A percentile compares a stretch with the other conserved stretches of the same genome.
Evolutionary conservation across 2,329 filamentous ascomycete species (phyloP).

Genomic region (Biscogniauxia marginata): DNA sequence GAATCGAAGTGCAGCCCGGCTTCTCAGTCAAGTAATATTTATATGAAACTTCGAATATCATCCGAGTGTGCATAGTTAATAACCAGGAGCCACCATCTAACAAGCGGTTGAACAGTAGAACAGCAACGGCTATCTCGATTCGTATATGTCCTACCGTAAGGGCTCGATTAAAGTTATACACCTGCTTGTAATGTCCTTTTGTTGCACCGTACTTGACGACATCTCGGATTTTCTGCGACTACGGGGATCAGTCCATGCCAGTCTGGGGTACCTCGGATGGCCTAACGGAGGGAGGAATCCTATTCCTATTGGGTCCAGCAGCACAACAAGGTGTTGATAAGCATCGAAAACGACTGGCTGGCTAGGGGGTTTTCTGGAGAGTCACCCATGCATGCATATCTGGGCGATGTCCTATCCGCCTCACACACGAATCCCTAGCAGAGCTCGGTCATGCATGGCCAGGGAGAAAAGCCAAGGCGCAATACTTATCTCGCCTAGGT

Average conservation of each 20-base stretch:
- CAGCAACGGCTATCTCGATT: background rate
- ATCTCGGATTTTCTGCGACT: background rate
- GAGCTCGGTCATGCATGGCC: background rate
- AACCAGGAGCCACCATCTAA: background rate
- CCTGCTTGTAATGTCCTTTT: background rate
- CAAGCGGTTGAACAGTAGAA: background rate
- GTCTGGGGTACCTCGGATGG: slow-evolving; percentile 17
- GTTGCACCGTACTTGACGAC: background rate
- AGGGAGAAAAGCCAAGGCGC: background rate
- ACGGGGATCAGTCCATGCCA: slow-evolving; percentile 6
- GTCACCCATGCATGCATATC: background rate
- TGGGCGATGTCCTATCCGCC: background rate
- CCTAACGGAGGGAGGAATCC: slow-evolving; percentile 7
- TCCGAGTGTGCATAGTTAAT: too few species aligned
- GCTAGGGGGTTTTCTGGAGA: slow-evolving; percentile 5
- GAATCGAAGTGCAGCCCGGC: background rate
- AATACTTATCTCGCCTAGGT: background rate
- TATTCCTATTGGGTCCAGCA: slow-evolving; percentile 7
- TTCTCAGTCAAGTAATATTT: too few species aligned
- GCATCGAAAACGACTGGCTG: slow-evolving; percentile 12
- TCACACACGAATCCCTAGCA: background rate
- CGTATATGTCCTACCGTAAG: background rate
- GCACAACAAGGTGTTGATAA: slow-evolving; percentile 7
- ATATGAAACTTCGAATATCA: too few species aligned
- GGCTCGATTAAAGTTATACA: background rate